Conservation (phyloP, 768 basidiomycete genomes). For the Pleurotus sapidus region DNA sequence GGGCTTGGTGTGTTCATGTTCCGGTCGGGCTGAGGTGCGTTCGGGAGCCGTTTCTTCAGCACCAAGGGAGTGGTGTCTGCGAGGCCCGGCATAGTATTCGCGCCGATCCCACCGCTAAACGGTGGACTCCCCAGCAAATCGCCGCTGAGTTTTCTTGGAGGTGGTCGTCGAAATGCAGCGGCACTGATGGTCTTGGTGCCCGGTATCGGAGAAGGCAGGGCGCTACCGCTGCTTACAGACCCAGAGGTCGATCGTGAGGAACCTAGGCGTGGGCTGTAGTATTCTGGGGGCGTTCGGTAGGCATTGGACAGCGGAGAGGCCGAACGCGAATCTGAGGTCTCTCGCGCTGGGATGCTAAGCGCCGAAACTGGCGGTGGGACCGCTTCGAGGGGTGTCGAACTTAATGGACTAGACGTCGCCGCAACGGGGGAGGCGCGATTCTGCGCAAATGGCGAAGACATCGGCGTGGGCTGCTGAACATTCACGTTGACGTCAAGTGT, state of each 20-base stretch:
- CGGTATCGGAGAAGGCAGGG: constrained; percentile 19
- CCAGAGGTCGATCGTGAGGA: not conserved
- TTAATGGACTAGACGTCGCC: not conserved
- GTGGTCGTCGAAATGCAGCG: constrained; percentile 67
- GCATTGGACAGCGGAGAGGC: constrained; percentile 13
- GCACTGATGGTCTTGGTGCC: constrained; percentile 67
- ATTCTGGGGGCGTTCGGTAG: constrained; percentile 47
- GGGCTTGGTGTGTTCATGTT: constrained; percentile 3
- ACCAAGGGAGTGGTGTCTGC: constrained; percentile 47
- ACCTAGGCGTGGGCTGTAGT: constrained; percentile 26
- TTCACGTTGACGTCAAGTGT: not conserved
- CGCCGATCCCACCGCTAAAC: constrained; percentile 4
- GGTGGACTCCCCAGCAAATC: not conserved
- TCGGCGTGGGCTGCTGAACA: not conserved
- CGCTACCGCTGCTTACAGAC: not conserved
- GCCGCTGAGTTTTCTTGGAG: constrained; percentile 13
- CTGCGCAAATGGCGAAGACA: not conserved
- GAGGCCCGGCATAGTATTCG: constrained; percentile 11
- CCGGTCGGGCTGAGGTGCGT: constrained; percentile 36
- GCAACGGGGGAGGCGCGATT: not conserved
- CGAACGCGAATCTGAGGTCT: not conserved
- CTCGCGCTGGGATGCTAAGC: not conserved
- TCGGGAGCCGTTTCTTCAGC: constrained; percentile 47
- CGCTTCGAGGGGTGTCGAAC: not conserved
- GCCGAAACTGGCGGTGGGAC: not conserved